Evolutionary conservation across 1,284 basidiomycete species (phyloP), one percentile per base, ranked within the genome.

Genomic region (Trametes pubescens): DNA sequence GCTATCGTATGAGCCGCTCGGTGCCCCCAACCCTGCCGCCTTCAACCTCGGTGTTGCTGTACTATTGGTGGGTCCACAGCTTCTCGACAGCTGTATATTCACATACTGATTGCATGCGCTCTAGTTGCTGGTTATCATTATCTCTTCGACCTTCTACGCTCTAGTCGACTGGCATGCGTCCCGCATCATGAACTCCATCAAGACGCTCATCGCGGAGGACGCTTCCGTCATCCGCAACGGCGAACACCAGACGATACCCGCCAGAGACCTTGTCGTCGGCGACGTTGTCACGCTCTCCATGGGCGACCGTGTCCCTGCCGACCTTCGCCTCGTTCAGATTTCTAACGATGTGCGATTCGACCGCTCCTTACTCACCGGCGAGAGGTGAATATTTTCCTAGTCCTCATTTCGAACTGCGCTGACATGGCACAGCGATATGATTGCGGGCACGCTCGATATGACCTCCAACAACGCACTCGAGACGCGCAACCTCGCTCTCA

Each of bases 351-450:
- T 87, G 59, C 82, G 82, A 53, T 84, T 90, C 57, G 88, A 90
- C 70, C 82, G 87, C 34, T 82, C 86, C 2, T 82, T 90, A n/a
- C 78, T 90, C 44, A 91, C 88, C 0, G 88, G 88, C 38, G 83
- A 85, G 73, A 76, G 83, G 77, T 79, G 11, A 49, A 34, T 34
- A 34, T 43, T 24, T 21, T 4, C 35, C 16, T 24, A 18, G 40
- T 4, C 14, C 40, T 18, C 8, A 9, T 51, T 40, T 2, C 40
- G 40, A 16, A 24, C 29, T 18, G 21, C 26, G 24, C 51, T n/a
- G 2, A 44, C 47, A 24, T 24, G 8, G 18, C 21, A 6, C 43
- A 72, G 71, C 46, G 84, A 89, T 59, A 83, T 86, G 69, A 79
- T 90, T 38, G 72, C 81, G 0, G 86, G 80, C 0, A 78, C 80